These are phyloP conservation scores for Myriosclerotinia duriaeana DNA, from an alignment of 2,329 filamentous ascomycete species.

Conservation along the genomic window DNA sequence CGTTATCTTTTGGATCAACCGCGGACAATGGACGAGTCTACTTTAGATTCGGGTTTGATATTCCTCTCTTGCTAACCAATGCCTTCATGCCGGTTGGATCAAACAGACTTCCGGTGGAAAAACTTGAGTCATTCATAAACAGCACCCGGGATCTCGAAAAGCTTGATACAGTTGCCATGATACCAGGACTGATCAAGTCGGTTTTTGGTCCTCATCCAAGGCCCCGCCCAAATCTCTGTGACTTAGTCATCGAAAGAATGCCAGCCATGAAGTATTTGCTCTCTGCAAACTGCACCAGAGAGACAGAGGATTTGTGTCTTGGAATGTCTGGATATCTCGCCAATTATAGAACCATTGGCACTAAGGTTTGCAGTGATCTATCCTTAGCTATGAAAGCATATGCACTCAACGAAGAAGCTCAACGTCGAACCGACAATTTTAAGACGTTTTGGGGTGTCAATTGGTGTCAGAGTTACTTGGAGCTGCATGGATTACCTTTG, in stretches of 20 bases:
- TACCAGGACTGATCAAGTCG: constrained; percentile 6
- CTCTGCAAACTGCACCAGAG: constrained; percentile 3
- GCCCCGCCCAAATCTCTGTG: constrained; percentile 5
- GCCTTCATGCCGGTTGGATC: not conserved
- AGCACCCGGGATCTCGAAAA: not conserved
- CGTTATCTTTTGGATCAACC: constrained; percentile 6
- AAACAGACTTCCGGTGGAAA: not conserved
- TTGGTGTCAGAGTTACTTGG: constrained; percentile 7
- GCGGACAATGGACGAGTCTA: not conserved
- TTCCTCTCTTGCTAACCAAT: constrained; percentile 8
- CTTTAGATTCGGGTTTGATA: constrained; percentile 10
- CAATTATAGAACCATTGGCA: constrained; percentile 2
- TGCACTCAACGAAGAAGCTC: constrained; percentile 3
- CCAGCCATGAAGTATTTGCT: not conserved
- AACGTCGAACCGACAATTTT: constrained; percentile 1
- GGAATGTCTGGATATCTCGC: constrained; percentile 12
- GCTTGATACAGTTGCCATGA: constrained; percentile 10
- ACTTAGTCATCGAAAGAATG: not conserved
- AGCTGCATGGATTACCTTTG: constrained; percentile 4
- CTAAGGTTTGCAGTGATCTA: not conserved
- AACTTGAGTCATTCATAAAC: not conserved
- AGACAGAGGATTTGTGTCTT: constrained; percentile 1
- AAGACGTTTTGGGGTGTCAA: not conserved
- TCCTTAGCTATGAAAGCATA: constrained; percentile 5
- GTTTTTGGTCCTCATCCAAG: constrained; percentile 10